Conservation (phyloP, 2,329 filamentous ascomycete genomes). For the Trichophaea hybrida region DNA sequence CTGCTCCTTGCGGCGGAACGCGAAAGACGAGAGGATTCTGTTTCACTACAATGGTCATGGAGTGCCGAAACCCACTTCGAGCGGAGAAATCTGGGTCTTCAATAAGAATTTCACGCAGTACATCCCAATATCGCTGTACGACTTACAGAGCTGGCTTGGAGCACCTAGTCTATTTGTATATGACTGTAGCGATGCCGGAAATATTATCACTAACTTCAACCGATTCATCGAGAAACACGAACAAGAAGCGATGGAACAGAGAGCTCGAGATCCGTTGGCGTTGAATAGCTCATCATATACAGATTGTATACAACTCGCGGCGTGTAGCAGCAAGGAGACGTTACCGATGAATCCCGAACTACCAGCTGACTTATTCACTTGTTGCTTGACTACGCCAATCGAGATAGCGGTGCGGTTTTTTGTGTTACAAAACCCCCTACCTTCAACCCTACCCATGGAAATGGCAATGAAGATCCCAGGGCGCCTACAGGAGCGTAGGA, state of each 20-base stretch:
- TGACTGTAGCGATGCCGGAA: conserved; percentile 91
- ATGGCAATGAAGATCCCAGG: conserved; percentile 82
- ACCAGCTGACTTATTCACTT: conserved; percentile 89
- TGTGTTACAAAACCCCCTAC: conserved; percentile 74
- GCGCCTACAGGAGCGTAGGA: conserved; percentile 78
- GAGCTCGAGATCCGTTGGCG: conserved; percentile 58
- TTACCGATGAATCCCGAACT: conserved; percentile 87
- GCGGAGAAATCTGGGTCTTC: conserved; percentile 98
- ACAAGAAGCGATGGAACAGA: conserved; percentile 65
- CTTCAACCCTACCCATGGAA: conserved; percentile 55
- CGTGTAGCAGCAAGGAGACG: conserved; percentile 79
- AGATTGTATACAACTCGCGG: conserved; percentile 83
- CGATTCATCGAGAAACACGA: conserved; percentile 91
- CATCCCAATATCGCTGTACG: conserved; percentile 89
- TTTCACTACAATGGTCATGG: conserved; percentile 98
- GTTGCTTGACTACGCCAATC: conserved; percentile 89
- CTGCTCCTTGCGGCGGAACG: conserved; percentile 73
- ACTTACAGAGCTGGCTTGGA: conserved; percentile 88
- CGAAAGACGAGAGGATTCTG: conserved; percentile 89
- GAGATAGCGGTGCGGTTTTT: conserved; percentile 96
- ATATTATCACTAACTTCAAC: conserved; percentile 90
- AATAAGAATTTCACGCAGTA: conserved; percentile 99
- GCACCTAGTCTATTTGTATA: conserved; percentile 94
- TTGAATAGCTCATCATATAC: conserved; percentile 48
- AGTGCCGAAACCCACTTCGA: conserved; percentile 85